These are phyloP conservation scores for Coccomyxa sp. DNA, from an alignment of 139 green algal genomes.

Conservation along the genomic window DNA sequence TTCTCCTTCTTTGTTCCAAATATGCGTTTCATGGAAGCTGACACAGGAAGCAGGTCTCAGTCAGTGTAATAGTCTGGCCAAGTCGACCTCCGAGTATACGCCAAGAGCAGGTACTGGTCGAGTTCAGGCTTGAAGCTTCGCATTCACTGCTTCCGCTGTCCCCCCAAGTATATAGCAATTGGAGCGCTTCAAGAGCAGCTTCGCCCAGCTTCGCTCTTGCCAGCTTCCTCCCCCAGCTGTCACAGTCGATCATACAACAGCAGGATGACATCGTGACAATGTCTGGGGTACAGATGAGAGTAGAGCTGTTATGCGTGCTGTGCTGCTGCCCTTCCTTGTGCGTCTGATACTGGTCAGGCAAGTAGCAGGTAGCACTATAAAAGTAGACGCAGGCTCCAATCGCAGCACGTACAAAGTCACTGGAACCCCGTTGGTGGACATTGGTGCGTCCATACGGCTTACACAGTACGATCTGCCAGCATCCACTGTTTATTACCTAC, in stretches of 20 bases:
- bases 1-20: slow-evolving; percentile 84
- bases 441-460: background rate
- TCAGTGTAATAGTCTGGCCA: too few relatives aligned
- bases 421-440: background rate
- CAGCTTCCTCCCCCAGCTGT: too few relatives aligned
- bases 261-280: background rate
- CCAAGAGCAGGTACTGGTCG: background rate
- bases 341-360: background rate
- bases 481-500: background rate
- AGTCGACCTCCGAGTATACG: background rate
- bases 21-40: slow-evolving; percentile 76
- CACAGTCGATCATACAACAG: too few relatives aligned
- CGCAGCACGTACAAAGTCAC: background rate
- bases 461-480: background rate
- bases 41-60: background rate
- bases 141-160: background rate
- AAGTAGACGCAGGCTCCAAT: background rate
- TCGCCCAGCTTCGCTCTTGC: background rate
- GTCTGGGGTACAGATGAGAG: background rate
- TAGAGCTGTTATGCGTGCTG: background rate
- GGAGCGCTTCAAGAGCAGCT: background rate
- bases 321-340: background rate
- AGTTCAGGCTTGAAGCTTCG: background rate
- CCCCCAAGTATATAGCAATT: background rate
- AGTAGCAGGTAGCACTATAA: background rate